phyloP scores from a whole-genome alignment of 352 stramenopile genomes.

The Phytophthora palmivora region DNA sequence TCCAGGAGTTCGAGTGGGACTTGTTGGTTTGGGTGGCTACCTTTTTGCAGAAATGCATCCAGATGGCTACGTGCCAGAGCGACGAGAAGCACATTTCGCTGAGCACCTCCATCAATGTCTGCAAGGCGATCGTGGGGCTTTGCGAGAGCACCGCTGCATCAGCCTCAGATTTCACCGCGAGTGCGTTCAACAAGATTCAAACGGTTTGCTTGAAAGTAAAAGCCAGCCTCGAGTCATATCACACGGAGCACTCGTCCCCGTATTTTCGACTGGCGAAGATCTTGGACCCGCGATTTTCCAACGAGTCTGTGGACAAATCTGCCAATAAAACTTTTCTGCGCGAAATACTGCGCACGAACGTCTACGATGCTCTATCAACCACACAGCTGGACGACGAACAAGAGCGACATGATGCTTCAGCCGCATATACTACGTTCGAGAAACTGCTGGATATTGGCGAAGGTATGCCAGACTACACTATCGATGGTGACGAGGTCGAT shows the following conservation, averaged over 20 bases:
- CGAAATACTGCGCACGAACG: constrained; percentile 77
- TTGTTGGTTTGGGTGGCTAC: constrained; percentile 73
- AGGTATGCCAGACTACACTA: constrained; percentile 78
- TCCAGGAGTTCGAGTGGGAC: constrained; percentile 85
- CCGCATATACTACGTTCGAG: constrained; percentile 83
- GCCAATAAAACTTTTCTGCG: constrained; percentile 80
- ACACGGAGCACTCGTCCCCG: constrained; percentile 70
- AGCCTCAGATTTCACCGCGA: constrained; percentile 62
- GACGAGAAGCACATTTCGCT: constrained; percentile 82
- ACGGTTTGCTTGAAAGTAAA: constrained; percentile 82
- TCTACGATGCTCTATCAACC: constrained; percentile 71
- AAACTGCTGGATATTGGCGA: constrained; percentile 85
- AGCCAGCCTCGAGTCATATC: constrained; percentile 68
- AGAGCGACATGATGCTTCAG: constrained; percentile 62
- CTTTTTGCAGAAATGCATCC: constrained; percentile 81
- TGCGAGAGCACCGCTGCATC: constrained; percentile 78
- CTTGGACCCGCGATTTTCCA: constrained; percentile 80
- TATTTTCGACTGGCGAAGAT: constrained; percentile 84
- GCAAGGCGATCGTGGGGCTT: constrained; percentile 79
- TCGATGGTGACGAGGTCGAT: constrained; percentile 81
- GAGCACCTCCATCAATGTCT: constrained; percentile 83
- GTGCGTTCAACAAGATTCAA: constrained; percentile 69
- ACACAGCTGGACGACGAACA: constrained; percentile 60
- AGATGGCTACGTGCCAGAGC: constrained; percentile 82
- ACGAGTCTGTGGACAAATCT: constrained; percentile 79